A percentile compares a stretch with the other conserved stretches of the same genome.
Conservation (phyloP, 176 grass and related monocot genomes). For the Aegilops tauschii region DNA sequence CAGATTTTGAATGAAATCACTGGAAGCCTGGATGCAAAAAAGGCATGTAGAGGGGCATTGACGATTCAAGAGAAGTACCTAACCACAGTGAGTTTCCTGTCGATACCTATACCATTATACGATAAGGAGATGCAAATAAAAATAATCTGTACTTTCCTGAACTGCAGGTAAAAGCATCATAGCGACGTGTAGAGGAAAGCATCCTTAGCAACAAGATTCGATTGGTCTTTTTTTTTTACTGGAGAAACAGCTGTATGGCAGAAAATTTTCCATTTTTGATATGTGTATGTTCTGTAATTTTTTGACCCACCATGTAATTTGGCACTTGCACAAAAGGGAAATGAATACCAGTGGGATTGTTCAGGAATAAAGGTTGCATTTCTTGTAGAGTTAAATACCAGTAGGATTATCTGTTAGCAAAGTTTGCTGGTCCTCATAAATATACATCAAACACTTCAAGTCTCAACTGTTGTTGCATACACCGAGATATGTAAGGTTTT, state of each 20-base stretch:
- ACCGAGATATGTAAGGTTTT: background rate
- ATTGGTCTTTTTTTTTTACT: background rate
- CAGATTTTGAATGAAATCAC: constrained; percentile 97
- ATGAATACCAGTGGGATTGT: background rate
- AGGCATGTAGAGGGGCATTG: constrained; percentile 80
- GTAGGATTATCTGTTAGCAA: background rate
- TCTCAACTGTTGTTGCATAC: background rate
- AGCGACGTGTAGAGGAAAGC: constrained; percentile 24
- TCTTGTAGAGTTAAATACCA: constrained; percentile 18
- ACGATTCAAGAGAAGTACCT: constrained; percentile 87
- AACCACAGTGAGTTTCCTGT: constrained; percentile 44
- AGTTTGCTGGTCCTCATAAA: background rate
- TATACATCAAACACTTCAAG: background rate
- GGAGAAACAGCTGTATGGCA: constrained; percentile 9
- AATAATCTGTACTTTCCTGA: background rate
- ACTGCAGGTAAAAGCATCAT: constrained; percentile 68
- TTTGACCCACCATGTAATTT: constrained; percentile 23
- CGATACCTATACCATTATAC: background rate
- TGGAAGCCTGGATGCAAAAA: constrained; percentile 87
- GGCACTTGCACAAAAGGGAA: constrained; percentile 13
- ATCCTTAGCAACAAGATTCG: constrained; percentile 21
- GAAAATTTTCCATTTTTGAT: background rate
- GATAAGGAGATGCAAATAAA: background rate
- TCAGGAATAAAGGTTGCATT: constrained; percentile 5
- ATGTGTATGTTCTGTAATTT: constrained; percentile 26